Conservation (phyloP, 2,329 filamentous ascomycete genomes). For the Biscogniauxia sp. region DNA sequence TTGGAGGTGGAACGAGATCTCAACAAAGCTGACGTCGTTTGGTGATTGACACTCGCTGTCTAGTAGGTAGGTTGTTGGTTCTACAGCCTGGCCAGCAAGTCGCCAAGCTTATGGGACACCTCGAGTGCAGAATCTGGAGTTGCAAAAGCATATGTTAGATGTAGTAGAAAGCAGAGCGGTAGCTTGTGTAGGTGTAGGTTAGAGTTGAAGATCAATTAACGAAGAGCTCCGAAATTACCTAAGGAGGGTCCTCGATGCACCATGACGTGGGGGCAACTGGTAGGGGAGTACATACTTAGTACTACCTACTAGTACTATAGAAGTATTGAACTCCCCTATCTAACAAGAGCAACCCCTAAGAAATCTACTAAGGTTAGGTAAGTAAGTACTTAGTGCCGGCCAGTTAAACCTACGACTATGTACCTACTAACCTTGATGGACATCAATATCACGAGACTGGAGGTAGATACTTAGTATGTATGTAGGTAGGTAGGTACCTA, state of each 20-base stretch:
- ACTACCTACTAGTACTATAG: no score
- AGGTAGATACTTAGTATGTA: no score
- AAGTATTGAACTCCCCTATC: no score
- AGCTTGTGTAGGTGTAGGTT: background rate
- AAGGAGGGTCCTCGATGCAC: conserved; percentile 19
- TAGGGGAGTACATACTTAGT: no score
- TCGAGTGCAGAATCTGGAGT: background rate
- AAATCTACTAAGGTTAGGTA: no score
- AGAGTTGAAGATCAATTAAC: background rate
- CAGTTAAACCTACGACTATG: no score
- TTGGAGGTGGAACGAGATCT: conserved; percentile 1
- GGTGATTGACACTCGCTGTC: background rate
- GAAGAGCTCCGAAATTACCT: background rate
- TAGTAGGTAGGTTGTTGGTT: background rate
- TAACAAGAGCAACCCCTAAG: no score
- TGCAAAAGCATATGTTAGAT: background rate
- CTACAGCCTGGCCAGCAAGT: background rate
- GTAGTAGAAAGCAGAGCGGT: background rate
- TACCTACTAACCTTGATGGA: no score
- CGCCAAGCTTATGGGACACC: background rate
- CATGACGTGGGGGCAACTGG: conserved; percentile 25
- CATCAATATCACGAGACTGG: no score
- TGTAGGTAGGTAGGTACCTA: background rate
- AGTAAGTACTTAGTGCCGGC: no score
- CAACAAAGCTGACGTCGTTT: background rate